Conservation (phyloP, 2,329 filamentous ascomycete genomes). For the Curvularia sp. region DNA sequence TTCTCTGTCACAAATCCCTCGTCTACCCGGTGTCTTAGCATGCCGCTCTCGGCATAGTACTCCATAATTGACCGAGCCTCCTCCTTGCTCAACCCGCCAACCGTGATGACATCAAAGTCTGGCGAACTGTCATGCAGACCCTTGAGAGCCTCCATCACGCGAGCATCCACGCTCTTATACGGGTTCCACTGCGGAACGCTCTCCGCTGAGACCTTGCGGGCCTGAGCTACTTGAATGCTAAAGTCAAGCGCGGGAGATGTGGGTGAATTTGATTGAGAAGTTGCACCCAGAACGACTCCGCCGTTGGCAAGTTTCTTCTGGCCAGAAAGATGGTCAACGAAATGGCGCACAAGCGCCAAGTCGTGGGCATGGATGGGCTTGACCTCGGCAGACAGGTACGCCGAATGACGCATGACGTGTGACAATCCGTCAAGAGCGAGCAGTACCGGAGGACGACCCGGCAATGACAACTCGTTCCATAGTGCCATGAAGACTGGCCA, state of each 20-base stretch:
- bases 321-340: constrained; percentile 70
- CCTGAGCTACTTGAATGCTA: constrained; percentile 62
- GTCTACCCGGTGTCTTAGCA: constrained; percentile 74
- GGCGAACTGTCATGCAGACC: constrained; percentile 47
- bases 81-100: constrained; percentile 73
- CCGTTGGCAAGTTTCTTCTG: constrained; percentile 68
- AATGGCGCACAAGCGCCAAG: constrained; percentile 75
- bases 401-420: constrained; percentile 79
- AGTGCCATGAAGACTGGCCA: constrained; percentile 83
- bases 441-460: constrained; percentile 68
- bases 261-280: constrained; percentile 73
- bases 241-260: constrained; percentile 71
- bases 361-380: constrained; percentile 86
- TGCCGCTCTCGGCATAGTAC: constrained; percentile 88
- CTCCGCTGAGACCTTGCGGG: constrained; percentile 48
- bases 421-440: constrained; percentile 79
- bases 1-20: constrained; percentile 77
- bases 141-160: constrained; percentile 58
- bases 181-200: constrained; percentile 56
- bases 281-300: constrained; percentile 78
- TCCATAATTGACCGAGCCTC: constrained; percentile 85
- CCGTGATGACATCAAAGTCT: constrained; percentile 56
- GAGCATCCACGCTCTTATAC: constrained; percentile 60
- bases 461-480: constrained; percentile 76
- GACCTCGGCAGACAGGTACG: constrained; percentile 75